Percentiles rank a stretch among this genome's conserved stretches.
Evolutionary conservation across 441 rosid species (phyloP).

Genomic region (Erysimum cheiri): DNA sequence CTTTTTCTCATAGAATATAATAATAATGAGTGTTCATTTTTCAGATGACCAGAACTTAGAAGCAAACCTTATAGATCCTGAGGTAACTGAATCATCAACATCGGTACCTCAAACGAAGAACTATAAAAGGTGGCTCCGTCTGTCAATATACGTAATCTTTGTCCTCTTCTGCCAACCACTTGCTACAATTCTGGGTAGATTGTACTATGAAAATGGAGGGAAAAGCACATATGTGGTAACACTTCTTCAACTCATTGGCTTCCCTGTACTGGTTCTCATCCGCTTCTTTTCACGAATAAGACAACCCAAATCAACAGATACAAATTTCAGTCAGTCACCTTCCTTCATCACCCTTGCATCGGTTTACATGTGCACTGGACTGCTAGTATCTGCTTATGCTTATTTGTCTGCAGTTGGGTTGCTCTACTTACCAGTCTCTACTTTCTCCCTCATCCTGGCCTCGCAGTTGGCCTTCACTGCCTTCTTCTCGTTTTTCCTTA

Average conservation of each 20-base stretch:
- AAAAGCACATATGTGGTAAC: constrained; percentile 57
- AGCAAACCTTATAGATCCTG: constrained; percentile 35
- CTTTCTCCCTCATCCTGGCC: constrained; percentile 51
- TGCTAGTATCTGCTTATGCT: constrained; percentile 43
- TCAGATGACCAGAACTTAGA: constrained; percentile 40
- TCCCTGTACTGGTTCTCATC: constrained; percentile 48
- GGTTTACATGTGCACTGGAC: constrained; percentile 47
- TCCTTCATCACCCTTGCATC: constrained; percentile 21
- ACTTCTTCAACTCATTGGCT: constrained; percentile 54
- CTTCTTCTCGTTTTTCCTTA: constrained; percentile 45
- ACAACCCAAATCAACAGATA: constrained; percentile 25
- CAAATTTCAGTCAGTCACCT: background rate
- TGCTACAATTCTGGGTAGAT: constrained; percentile 46
- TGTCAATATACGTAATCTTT: constrained; percentile 42
- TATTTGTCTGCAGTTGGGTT: constrained; percentile 54
- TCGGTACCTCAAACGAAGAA: constrained; percentile 33
- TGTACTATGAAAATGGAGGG: constrained; percentile 54
- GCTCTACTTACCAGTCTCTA: constrained; percentile 54
- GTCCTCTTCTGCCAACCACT: constrained; percentile 45
- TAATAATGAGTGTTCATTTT: constrained; percentile 15
- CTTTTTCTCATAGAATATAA: background rate
- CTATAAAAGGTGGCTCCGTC: constrained; percentile 43
- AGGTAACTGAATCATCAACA: constrained; percentile 17
- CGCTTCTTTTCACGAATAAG: constrained; percentile 31
- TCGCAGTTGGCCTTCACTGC: constrained; percentile 52